Conservation (phyloP, 768 basidiomycete genomes). For the Podaxis sp. region DNA sequence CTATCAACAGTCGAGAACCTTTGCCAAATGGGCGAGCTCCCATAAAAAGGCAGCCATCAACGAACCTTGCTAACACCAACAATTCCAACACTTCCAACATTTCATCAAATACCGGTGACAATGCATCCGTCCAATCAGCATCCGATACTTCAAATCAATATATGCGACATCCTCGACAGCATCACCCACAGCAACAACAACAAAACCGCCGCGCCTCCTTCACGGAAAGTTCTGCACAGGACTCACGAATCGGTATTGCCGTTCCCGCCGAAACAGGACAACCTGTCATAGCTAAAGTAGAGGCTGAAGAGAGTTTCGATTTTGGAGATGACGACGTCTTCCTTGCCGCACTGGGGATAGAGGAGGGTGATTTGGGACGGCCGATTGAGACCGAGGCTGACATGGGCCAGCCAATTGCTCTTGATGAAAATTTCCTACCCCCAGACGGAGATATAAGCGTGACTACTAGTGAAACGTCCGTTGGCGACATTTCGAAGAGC, state of each 20-base stretch:
- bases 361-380: constrained; percentile 43
- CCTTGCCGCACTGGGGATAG: constrained; percentile 55
- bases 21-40: background rate
- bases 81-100: constrained; percentile 21
- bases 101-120: constrained; percentile 13
- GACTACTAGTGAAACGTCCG: background rate
- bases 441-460: background rate
- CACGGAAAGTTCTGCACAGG: constrained; percentile 11
- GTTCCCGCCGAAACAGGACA: background rate
- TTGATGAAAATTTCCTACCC: constrained; percentile 21
- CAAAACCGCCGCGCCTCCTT: constrained; percentile 17
- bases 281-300: constrained; percentile 14
- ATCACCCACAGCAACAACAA: constrained; percentile 2
- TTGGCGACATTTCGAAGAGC: background rate
- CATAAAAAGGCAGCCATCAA: constrained; percentile 15
- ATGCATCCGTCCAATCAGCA: constrained; percentile 10
- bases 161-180: constrained; percentile 9
- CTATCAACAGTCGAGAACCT: background rate
- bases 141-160: background rate
- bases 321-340: constrained; percentile 70
- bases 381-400: constrained; percentile 41
- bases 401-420: constrained; percentile 41
- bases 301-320: constrained; percentile 32
- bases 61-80: constrained; percentile 29
- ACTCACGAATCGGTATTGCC: background rate